Evolutionary conservation across 73 alveolate genomes (phyloP).

Genomic region (Halteria grandinella): DNA sequence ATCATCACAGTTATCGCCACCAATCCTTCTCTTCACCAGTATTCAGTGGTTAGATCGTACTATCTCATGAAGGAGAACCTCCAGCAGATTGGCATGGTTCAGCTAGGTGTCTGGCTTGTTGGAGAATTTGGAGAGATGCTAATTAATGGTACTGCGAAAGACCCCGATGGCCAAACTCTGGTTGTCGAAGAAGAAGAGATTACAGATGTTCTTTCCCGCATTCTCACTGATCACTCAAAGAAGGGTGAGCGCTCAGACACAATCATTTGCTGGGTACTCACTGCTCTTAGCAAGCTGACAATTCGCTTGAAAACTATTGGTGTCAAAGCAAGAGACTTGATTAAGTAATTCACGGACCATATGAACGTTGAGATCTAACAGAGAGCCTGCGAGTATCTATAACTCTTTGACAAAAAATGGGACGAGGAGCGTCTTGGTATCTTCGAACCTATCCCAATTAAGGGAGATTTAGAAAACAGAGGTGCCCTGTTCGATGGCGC

Average conservation of each 20-base stretch:
- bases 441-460: slow-evolving; percentile 71
- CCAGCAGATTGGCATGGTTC: slow-evolving; percentile 68
- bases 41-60: slow-evolving; percentile 71
- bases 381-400: slow-evolving; percentile 79
- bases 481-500: slow-evolving; percentile 63
- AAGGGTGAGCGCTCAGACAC: slow-evolving; percentile 61
- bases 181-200: slow-evolving; percentile 64
- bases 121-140: slow-evolving; percentile 83
- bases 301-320: slow-evolving; percentile 46
- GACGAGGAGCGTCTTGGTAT: slow-evolving; percentile 63
- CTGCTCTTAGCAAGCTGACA: slow-evolving; percentile 70
- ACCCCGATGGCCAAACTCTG: slow-evolving; percentile 57
- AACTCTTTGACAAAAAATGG: slow-evolving; percentile 68
- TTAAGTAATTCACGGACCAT: slow-evolving; percentile 19
- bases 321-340: slow-evolving; percentile 29
- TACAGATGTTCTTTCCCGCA: slow-evolving; percentile 38
- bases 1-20: slow-evolving; percentile 73
- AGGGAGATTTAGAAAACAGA: too few relatives aligned
- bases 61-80: slow-evolving; percentile 68
- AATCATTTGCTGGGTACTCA: slow-evolving; percentile 63
- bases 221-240: slow-evolving; percentile 29
- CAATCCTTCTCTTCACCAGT: slow-evolving; percentile 81
- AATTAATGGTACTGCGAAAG: slow-evolving; percentile 56
- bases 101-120: slow-evolving; percentile 74
- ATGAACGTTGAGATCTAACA: slow-evolving; percentile 73